Conservation (phyloP, 805 yeast genomes). For the Grigorovia jiainica region DNA sequence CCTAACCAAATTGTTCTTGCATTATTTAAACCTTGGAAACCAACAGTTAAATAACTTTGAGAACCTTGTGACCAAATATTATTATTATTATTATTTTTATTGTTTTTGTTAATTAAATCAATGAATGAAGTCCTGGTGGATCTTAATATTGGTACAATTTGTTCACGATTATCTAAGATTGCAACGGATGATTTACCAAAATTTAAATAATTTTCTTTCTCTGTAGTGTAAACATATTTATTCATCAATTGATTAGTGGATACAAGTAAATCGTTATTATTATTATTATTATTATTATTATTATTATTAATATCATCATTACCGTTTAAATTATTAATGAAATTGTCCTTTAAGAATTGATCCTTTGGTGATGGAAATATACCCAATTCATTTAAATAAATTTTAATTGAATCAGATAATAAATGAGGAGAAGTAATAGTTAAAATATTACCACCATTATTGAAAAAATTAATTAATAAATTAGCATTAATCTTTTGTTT, state of each 20-base stretch:
- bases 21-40: constrained; percentile 68
- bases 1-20: constrained; percentile 82
- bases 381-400: constrained; percentile 70
- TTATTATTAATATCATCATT: constrained; percentile 15
- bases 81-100: constrained; percentile 45
- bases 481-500: constrained; percentile 30
- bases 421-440: constrained; percentile 46
- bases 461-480: constrained; percentile 49
- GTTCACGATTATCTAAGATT: constrained; percentile 56
- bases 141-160: constrained; percentile 57
- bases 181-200: constrained; percentile 54
- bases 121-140: constrained; percentile 62
- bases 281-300: constrained; percentile 10
- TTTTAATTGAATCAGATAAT: constrained; percentile 51
- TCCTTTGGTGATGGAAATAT: constrained; percentile 75
- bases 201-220: constrained; percentile 11
- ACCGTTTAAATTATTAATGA: constrained; percentile 26
- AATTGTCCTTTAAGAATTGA: constrained; percentile 56
- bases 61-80: constrained; percentile 70
- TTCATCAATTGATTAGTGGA: constrained; percentile 11
- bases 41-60: constrained; percentile 68
- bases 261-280: constrained; percentile 5
- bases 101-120: not conserved
- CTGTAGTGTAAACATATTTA: constrained; percentile 3
- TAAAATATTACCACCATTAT: constrained; percentile 66